phyloP scores from a whole-genome alignment of 305 asterid genomes.

The Fraxinus velutina region DNA sequence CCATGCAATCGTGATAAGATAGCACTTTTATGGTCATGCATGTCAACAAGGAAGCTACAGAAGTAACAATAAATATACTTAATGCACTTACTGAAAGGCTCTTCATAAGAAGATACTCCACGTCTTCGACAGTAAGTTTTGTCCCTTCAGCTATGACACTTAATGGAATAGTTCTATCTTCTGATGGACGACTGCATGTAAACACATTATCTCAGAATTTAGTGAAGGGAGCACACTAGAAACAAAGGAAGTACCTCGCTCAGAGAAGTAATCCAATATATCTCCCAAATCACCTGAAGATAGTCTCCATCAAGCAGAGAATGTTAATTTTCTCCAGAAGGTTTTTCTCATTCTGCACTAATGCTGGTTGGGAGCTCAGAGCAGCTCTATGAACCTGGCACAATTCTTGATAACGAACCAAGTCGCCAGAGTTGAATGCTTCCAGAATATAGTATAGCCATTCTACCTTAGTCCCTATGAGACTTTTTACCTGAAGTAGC shows the following conservation, averaged over 20 bases:
- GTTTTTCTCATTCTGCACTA: conserved; percentile 83
- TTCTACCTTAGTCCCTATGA: conserved; percentile 72
- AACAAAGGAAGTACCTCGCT: background rate
- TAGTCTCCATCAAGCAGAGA: conserved; percentile 90
- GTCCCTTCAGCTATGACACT: conserved; percentile 71
- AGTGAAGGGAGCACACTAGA: background rate
- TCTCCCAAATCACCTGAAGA: conserved; percentile 56
- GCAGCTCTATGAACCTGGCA: conserved; percentile 76
- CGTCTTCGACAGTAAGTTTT: conserved; percentile 73
- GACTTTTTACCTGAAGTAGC: conserved; percentile 67
- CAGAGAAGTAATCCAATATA: conserved; percentile 10
- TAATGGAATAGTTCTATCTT: conserved; percentile 80
- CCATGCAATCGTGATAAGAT: background rate
- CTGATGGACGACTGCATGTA: conserved; percentile 72
- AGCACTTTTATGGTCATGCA: background rate
- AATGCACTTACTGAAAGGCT: conserved; percentile 79
- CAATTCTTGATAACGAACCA: conserved; percentile 75
- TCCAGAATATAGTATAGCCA: conserved; percentile 86
- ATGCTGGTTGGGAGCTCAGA: conserved; percentile 71
- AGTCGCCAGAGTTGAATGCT: conserved; percentile 84
- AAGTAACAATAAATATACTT: background rate
- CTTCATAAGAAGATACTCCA: conserved; percentile 86
- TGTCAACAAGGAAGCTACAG: background rate
- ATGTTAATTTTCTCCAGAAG: conserved; percentile 91
- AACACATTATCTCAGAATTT: conserved; percentile 2